These are phyloP conservation scores for Mycosphaerella arachidis DNA, from an alignment of 2,329 filamentous ascomycete species.

Conservation along the genomic window DNA sequence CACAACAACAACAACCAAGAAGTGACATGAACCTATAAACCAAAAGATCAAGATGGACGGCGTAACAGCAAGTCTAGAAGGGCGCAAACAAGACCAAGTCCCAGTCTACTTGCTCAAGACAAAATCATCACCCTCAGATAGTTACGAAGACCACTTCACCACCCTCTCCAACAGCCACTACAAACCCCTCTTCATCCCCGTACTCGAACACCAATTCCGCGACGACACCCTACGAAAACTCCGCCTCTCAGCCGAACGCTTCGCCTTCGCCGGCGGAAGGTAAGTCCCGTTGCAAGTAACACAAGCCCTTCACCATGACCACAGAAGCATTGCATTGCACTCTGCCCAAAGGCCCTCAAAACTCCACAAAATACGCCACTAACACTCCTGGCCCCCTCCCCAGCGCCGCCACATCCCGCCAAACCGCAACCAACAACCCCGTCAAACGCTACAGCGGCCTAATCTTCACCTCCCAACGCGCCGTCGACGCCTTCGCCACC, in stretches of 20 bases:
- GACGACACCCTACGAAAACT: conserved; percentile 55
- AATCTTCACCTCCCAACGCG: conserved; percentile 78
- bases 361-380: background rate
- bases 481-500: conserved; percentile 70
- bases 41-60: conserved; percentile 23
- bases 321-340: background rate
- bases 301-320: background rate
- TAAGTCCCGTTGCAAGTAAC: background rate
- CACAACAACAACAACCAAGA: too few relatives aligned
- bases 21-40: background rate
- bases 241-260: conserved; percentile 46
- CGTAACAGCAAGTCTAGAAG: conserved; percentile 20
- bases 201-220: conserved; percentile 67
- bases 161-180: conserved; percentile 47
- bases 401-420: conserved; percentile 19
- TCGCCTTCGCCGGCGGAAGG: conserved; percentile 36
- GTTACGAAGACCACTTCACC: conserved; percentile 66
- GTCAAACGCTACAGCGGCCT: conserved; percentile 63
- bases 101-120: conserved; percentile 75
- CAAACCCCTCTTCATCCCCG: conserved; percentile 67
- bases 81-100: conserved; percentile 29
- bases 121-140: conserved; percentile 64
- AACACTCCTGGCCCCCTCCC: background rate
- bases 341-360: background rate
- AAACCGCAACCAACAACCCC: conserved; percentile 31